Evolutionary conservation across 495 filamentous ascomycete species (phyloP).

Genomic region (Aspergillus sclerotioniger): DNA sequence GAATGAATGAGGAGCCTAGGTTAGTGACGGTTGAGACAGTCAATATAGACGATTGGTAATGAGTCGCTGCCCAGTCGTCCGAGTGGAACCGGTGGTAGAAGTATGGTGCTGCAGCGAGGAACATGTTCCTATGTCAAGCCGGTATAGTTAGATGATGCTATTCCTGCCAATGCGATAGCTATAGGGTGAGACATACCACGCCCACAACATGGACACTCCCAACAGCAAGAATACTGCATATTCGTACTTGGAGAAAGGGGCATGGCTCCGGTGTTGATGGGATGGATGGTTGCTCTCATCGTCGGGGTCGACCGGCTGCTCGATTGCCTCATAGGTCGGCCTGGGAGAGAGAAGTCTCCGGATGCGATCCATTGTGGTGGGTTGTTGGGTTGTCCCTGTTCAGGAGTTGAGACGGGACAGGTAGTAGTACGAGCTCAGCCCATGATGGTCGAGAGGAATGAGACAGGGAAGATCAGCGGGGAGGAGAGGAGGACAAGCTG

Average conservation of each 20-base stretch:
- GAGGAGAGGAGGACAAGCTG: background rate
- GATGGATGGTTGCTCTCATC: conserved; percentile 16
- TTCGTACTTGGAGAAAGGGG: conserved; percentile 71
- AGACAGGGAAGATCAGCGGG: background rate
- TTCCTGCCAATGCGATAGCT: background rate
- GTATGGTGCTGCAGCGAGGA: conserved; percentile 91
- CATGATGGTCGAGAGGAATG: conserved; percentile 8
- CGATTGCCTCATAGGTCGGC: conserved; percentile 58
- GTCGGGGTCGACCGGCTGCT: conserved; percentile 38
- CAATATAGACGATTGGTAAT: conserved; percentile 86
- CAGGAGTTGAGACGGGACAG: background rate
- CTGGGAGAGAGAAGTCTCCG: conserved; percentile 47
- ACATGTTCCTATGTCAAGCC: conserved; percentile 81
- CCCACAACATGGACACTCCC: conserved; percentile 93
- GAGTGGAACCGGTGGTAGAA: conserved; percentile 80
- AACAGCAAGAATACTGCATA: conserved; percentile 85
- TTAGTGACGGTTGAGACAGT: conserved; percentile 85
- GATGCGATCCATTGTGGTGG: conserved; percentile 42
- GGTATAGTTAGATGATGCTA: background rate
- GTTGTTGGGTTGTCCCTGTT: conserved; percentile 4
- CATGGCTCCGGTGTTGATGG: conserved; percentile 9
- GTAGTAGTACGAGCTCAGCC: conserved; percentile 5
- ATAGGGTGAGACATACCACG: conserved; percentile 66
- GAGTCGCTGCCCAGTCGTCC: conserved; percentile 64
- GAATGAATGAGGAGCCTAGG: conserved; percentile 64